These are phyloP conservation scores for Raffaelea albimanens DNA, from an alignment of 2,329 filamentous ascomycete species.

Conservation along the genomic window DNA sequence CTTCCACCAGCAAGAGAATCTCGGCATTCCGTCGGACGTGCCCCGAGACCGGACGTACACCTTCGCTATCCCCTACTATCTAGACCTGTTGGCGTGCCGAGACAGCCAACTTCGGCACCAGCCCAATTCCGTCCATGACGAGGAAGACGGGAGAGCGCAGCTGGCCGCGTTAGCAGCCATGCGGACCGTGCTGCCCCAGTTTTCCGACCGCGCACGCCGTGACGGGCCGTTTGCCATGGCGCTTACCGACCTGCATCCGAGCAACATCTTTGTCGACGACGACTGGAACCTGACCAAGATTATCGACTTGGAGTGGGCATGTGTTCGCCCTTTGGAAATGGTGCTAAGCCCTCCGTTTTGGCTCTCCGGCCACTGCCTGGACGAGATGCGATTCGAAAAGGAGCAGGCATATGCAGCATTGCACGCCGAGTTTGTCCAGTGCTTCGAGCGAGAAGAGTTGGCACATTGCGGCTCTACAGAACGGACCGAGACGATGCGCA, in stretches of 20 bases:
- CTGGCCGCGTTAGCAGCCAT: neutral
- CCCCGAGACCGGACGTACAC: constrained; percentile 19
- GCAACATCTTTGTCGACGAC: constrained; percentile 22
- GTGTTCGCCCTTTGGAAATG: neutral
- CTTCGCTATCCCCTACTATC: constrained; percentile 17
- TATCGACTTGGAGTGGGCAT: constrained; percentile 20
- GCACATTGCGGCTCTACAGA: no score
- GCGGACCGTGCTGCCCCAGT: neutral
- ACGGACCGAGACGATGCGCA: no score
- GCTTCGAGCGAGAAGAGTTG: no score
- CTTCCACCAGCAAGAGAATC: constrained; percentile 21
- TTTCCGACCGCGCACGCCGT: neutral
- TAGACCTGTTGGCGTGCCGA: constrained; percentile 17
- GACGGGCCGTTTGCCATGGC: constrained; percentile 8
- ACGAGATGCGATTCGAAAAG: no score
- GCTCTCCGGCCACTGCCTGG: neutral
- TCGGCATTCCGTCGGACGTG: constrained; percentile 19
- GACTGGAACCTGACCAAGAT: constrained; percentile 20
- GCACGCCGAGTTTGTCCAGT: no score
- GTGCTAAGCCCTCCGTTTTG: neutral
- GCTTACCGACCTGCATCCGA: constrained; percentile 19
- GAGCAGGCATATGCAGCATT: no score
- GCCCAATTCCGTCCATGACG: constrained; percentile 12
- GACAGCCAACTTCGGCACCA: constrained; percentile 17
- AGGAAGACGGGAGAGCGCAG: neutral